These are phyloP conservation scores for Microsporum audouinii DNA, from an alignment of 2,329 filamentous ascomycete genomes.

Conservation along the genomic window DNA sequence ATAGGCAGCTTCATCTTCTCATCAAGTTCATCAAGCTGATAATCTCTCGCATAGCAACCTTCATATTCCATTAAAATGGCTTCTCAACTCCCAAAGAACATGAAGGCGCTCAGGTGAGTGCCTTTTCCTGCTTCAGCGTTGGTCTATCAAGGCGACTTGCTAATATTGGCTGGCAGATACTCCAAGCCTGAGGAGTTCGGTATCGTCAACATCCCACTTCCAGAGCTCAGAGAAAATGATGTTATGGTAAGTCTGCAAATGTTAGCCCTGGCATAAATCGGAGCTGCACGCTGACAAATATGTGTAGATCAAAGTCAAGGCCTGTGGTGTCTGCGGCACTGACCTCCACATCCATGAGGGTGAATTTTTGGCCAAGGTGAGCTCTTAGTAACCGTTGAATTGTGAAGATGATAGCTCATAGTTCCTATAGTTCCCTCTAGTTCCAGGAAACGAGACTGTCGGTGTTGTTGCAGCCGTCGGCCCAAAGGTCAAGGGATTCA, in stretches of 20 bases:
- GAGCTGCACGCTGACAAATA: slow-evolving; percentile 12
- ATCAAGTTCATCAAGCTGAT: not conserved
- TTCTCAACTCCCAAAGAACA: slow-evolving; percentile 39
- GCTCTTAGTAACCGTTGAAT: slow-evolving; percentile 6
- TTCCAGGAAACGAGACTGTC: slow-evolving; percentile 58
- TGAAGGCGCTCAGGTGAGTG: slow-evolving; percentile 51
- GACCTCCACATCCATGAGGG: slow-evolving; percentile 49
- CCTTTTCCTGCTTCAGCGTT: not conserved
- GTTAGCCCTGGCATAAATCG: not conserved
- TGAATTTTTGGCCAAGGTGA: slow-evolving; percentile 50
- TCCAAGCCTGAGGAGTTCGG: slow-evolving; percentile 51
- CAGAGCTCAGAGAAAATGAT: slow-evolving; percentile 48
- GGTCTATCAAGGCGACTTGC: not conserved
- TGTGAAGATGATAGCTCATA: not conserved
- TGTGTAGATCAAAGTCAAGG: slow-evolving; percentile 52
- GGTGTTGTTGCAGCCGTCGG: slow-evolving; percentile 51
- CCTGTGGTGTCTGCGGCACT: slow-evolving; percentile 52
- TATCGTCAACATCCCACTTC: slow-evolving; percentile 52
- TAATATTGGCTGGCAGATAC: slow-evolving; percentile 34
- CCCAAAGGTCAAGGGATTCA: slow-evolving; percentile 48
- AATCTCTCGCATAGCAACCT: not conserved
- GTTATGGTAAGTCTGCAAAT: slow-evolving; percentile 36
- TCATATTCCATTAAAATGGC: slow-evolving; percentile 21
- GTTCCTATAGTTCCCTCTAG: slow-evolving; percentile 46
- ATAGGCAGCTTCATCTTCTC: not conserved